These are phyloP conservation scores for Penicillium macrosclerotiorum DNA, from an alignment of 495 filamentous ascomycete species.

Conservation along the genomic window DNA sequence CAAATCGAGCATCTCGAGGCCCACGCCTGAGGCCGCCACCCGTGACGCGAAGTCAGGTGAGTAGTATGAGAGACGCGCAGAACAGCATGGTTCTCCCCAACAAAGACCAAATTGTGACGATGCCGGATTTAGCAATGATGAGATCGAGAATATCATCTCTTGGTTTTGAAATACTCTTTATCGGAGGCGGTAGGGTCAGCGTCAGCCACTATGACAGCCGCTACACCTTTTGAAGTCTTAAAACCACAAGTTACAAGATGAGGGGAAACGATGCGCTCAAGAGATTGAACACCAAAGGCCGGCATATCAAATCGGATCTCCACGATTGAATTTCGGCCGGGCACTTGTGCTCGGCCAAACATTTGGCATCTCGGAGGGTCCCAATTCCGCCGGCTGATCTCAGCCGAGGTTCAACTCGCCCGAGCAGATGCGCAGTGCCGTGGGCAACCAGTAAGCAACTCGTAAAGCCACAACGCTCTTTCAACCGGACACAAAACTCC, in stretches of 20 bases:
- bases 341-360: too few species aligned
- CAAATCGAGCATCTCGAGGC: conserved; percentile 17
- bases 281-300: too few species aligned
- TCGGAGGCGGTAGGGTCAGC: too few species aligned
- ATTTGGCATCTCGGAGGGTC: background rate
- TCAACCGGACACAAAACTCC: background rate
- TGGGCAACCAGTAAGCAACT: conserved; percentile 3
- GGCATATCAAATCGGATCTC: background rate
- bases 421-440: background rate
- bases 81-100: too few species aligned
- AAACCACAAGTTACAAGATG: too few species aligned
- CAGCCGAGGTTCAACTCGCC: conserved; percentile 12
- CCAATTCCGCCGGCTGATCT: background rate
- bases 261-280: background rate
- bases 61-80: too few species aligned
- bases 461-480: background rate
- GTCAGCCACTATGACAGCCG: too few species aligned
- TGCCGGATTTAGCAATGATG: too few species aligned
- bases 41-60: conserved; percentile 40
- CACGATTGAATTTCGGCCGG: background rate
- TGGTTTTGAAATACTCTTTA: too few species aligned
- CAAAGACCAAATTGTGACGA: too few species aligned
- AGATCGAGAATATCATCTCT: too few species aligned
- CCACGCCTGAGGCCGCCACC: conserved; percentile 35
- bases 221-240: too few species aligned